Evolutionary conservation across 176 grass and related monocot genomes (phyloP).

Genomic region (Oryza longistaminata): DNA sequence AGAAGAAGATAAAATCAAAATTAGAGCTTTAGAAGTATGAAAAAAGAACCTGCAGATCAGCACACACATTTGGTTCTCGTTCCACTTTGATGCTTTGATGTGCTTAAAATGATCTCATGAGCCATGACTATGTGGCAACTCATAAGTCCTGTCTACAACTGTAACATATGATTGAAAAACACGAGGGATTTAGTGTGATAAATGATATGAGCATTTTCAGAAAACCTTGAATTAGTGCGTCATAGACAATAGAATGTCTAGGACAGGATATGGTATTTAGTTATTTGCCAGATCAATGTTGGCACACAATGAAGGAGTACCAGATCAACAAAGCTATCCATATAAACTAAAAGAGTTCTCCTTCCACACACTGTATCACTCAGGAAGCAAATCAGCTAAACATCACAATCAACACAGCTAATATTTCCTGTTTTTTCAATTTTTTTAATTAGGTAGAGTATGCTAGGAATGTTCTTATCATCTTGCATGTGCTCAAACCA

Average conservation of each 20-base stretch:
- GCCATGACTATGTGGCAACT: not conserved
- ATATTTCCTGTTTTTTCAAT: not conserved
- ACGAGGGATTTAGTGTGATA: not conserved
- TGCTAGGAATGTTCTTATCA: conserved; percentile 27
- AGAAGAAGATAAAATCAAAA: not conserved
- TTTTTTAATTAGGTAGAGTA: conserved; percentile 1
- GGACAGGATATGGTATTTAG: not conserved
- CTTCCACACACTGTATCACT: conserved; percentile 22
- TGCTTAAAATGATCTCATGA: not conserved
- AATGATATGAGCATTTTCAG: not conserved
- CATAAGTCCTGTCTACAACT: not conserved
- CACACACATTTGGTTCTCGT: not conserved
- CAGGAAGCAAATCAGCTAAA: conserved; percentile 34
- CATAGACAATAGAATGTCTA: not conserved
- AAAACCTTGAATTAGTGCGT: not conserved
- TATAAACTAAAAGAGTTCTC: not conserved
- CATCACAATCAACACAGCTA: conserved; percentile 30
- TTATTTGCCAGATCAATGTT: not conserved
- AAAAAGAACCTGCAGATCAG: not conserved
- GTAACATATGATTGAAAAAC: not conserved
- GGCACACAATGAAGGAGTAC: not conserved
- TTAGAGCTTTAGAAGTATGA: not conserved
- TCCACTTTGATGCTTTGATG: not conserved
- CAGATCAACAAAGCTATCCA: not conserved
- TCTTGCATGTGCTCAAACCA: conserved; percentile 21